phyloP scores from a whole-genome alignment of 352 stramenopile genomes.

The Globisporangium nodosum region DNA sequence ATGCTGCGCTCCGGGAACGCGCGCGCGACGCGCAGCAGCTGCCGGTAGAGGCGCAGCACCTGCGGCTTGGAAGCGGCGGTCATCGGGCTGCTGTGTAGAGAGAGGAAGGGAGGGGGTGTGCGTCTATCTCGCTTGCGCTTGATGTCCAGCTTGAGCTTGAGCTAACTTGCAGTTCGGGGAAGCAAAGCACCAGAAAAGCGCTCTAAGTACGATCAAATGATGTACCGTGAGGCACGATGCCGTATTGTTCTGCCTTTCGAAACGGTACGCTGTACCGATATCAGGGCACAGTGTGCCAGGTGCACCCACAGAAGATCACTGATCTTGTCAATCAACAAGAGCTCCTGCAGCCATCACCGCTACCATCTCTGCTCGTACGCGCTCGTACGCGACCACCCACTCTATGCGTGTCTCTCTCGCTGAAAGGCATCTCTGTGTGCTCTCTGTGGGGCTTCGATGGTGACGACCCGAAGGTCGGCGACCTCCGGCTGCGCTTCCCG shows the following conservation, averaged over 20 bases:
- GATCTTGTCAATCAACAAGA: no score
- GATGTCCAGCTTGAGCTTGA: background rate
- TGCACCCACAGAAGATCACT: no score
- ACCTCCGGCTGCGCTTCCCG: background rate
- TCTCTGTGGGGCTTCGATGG: no score
- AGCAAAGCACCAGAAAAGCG: background rate
- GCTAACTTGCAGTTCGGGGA: background rate
- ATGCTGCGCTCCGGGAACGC: constrained; percentile 56
- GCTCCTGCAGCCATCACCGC: background rate
- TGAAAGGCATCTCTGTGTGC: no score
- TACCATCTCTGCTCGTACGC: no score
- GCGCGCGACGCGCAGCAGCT: constrained; percentile 40
- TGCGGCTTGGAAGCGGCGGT: constrained; percentile 16
- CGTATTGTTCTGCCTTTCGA: background rate
- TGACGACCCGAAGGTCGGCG: background rate
- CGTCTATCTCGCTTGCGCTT: no score
- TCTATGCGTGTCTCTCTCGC: no score
- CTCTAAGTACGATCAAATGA: no score
- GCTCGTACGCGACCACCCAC: background rate
- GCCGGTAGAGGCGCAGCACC: constrained; percentile 61
- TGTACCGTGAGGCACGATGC: background rate
- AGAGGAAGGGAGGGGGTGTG: background rate
- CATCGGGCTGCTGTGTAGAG: background rate
- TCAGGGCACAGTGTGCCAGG: background rate
- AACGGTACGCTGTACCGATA: background rate